These are phyloP conservation scores for Nannochloris sp. DNA, from an alignment of 139 green algal genomes.

Conservation along the genomic window DNA sequence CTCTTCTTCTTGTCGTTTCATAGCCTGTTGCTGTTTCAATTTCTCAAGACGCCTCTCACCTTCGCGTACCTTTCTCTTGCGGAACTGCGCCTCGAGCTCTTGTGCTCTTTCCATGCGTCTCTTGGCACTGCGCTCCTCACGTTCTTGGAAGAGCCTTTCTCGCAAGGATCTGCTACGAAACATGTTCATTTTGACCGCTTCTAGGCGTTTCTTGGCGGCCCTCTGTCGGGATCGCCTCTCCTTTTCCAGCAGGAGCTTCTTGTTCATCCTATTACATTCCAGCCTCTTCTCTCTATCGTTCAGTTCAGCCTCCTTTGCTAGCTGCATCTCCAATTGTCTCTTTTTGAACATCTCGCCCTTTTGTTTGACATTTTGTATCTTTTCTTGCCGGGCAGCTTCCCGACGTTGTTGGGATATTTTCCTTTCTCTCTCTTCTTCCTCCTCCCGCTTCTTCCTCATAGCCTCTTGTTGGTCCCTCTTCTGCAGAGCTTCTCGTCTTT, in stretches of 20 bases:
- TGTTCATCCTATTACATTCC: background rate
- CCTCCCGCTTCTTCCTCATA: background rate
- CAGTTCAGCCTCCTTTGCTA: no score
- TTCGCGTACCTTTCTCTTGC: no score
- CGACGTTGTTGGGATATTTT: background rate
- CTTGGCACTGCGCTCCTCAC: no score
- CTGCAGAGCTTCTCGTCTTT: background rate
- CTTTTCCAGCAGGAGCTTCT: background rate
- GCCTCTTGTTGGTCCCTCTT: background rate
- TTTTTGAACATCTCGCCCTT: background rate
- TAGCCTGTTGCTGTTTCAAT: no score
- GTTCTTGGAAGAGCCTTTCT: background rate
- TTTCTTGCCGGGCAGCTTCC: slow-evolving; percentile 1
- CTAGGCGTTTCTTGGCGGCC: background rate
- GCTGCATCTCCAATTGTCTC: background rate
- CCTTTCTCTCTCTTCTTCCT: background rate
- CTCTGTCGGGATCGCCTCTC: background rate
- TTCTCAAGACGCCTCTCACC: no score
- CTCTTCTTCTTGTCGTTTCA: no score
- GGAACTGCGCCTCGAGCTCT: no score
- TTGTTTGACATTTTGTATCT: background rate
- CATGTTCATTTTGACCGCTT: background rate
- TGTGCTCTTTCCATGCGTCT: no score
- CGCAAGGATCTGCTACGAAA: background rate
- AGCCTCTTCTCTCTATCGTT: background rate